Conservation (phyloP, 441 rosid species). For the Hura crepitans region DNA sequence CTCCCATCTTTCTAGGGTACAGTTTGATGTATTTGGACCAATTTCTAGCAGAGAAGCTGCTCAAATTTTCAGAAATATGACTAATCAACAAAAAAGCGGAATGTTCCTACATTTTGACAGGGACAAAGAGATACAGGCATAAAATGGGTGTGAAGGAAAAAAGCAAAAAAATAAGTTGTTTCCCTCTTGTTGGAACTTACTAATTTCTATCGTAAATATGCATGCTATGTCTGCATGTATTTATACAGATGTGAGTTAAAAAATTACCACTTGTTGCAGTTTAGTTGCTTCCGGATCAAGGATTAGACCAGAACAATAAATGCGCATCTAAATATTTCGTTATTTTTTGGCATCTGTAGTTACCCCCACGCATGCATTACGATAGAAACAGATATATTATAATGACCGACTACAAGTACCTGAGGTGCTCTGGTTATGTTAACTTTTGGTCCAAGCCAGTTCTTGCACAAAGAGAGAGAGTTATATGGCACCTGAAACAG, state of each 20-base stretch:
- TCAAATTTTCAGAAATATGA: not conserved
- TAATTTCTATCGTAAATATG: not conserved
- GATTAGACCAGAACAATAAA: no score
- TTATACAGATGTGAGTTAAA: not conserved
- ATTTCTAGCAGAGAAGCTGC: not conserved
- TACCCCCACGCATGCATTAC: not conserved
- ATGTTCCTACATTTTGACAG: no score
- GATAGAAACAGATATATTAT: not conserved
- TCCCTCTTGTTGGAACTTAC: not conserved
- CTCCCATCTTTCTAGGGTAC: not conserved
- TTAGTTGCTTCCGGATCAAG: not conserved
- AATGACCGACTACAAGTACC: constrained; percentile 36
- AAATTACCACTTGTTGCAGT: not conserved
- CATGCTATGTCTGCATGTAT: not conserved
- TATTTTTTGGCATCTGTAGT: no score
- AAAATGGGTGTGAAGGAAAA: not conserved
- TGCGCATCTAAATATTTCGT: not conserved
- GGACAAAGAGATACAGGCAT: not conserved
- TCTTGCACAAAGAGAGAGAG: constrained; percentile 95
- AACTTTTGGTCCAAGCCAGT: constrained; percentile 89
- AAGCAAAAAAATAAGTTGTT: not conserved
- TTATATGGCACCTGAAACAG: constrained; percentile 75
- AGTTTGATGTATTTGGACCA: not conserved
- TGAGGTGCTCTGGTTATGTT: constrained; percentile 95
- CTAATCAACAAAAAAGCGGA: not conserved